Evolutionary conservation across 805 yeast genomes (phyloP), one percentile per base, ranked within the genome.

Genomic region (Ogataea siamensis): DNA sequence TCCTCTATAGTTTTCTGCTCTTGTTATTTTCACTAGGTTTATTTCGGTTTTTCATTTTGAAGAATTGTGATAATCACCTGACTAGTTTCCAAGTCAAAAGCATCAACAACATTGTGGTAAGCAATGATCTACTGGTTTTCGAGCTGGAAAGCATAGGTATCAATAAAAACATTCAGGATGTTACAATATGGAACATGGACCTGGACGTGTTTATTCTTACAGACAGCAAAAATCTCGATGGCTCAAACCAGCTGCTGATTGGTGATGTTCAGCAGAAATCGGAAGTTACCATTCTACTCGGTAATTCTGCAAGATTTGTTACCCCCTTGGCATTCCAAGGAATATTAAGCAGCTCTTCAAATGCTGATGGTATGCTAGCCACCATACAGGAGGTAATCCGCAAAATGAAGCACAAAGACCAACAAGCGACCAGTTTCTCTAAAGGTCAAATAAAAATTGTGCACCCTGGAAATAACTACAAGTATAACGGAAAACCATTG

Each of bases 251-350:
- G 2, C 10, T n/a, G 12, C 10, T 11, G 5, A 22, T 10, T 22
- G n/a, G 4, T 22, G 2, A 22, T 22, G 11, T 22, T 22, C 2
- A 22, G 9, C 24, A 22, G n/a, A 41, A 41, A 27, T 39, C 51
- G 1, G 65, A 62, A 9, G 43, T 56, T 2, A 59, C 64, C 0
- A 53, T 63, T 4, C 37, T 63, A n/a, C 37, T 63, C 19, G 67
- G 67, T 3, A 62, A 58, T 40, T 40, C 58, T 0, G 32, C 48
- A 2, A 39, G 38, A 28, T 58, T 63, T 32, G 45, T 54, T 10
- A 59, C 64, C 0, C 67, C 67, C 1, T 35, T 63, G 28, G 46
- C 32, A 8, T 63, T 60, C 31, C 34, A 35, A 10, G 66, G 66
- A 5, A 32, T 59, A 4, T 24, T 58, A 10, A 48, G 45, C 19